These are phyloP conservation scores for Glebionis coronaria DNA, from an alignment of 129 eudicot genomes.

Conservation along the genomic window DNA sequence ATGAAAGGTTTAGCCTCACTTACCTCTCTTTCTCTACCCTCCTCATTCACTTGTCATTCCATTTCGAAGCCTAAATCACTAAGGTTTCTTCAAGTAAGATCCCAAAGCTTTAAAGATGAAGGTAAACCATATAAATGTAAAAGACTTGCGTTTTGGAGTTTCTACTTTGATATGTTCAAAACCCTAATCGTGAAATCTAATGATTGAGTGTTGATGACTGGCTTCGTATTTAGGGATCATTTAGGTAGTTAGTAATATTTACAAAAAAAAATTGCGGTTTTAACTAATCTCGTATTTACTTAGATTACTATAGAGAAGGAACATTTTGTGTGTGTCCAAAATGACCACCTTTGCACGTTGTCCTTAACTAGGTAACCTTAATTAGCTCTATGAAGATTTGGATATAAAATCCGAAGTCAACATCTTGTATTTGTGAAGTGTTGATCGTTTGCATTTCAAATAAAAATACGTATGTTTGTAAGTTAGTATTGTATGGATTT, in stretches of 20 bases:
- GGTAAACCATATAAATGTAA: slow-evolving; percentile 18
- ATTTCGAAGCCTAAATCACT: slow-evolving; percentile 28
- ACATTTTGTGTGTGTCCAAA: background rate
- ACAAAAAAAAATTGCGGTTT: background rate
- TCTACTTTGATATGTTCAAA: background rate
- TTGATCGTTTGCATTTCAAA: background rate
- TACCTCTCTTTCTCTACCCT: slow-evolving; percentile 13
- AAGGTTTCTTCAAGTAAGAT: slow-evolving; percentile 35
- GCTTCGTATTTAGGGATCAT: background rate
- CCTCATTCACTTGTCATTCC: slow-evolving; percentile 16
- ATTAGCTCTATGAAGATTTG: background rate
- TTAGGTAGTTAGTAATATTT: background rate
- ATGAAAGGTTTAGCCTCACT: slow-evolving; percentile 18
- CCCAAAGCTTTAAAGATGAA: slow-evolving; percentile 39
- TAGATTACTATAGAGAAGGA: background rate
- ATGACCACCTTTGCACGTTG: background rate
- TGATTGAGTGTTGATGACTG: background rate
- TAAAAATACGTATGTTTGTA: too few species aligned
- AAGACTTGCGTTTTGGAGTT: too few species aligned
- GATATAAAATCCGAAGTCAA: background rate
- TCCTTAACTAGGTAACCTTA: too few species aligned
- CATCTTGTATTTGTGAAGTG: background rate
- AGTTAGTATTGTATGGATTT: too few species aligned
- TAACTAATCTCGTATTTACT: too few species aligned
- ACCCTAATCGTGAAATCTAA: background rate